Conservation (phyloP, 306 rosid genomes). For the Vachellia pachyceras region DNA sequence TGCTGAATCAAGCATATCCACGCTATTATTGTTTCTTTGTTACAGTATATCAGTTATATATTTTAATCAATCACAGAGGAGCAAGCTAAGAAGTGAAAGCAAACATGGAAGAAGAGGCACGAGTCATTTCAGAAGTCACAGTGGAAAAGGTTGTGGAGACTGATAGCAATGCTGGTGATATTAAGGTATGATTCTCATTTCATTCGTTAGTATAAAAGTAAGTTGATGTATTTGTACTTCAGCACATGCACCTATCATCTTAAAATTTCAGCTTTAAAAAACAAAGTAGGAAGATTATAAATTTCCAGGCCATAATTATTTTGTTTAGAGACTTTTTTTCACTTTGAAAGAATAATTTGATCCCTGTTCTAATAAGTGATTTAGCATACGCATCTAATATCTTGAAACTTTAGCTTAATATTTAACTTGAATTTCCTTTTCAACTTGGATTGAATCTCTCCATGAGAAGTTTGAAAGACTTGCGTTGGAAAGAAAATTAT, state of each 20-base stretch:
- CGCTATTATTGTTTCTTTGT: background rate
- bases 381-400: constrained; percentile 14
- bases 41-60: background rate
- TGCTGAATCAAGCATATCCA: constrained; percentile 5
- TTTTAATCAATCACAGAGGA: constrained; percentile 32
- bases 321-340: constrained; percentile 21
- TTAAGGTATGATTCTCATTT: constrained; percentile 57
- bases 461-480: background rate
- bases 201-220: constrained; percentile 10
- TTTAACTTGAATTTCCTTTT: background rate
- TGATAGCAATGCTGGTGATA: constrained; percentile 42
- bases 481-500: background rate
- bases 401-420: constrained; percentile 3
- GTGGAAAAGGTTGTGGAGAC: constrained; percentile 55
- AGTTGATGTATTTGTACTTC: constrained; percentile 2
- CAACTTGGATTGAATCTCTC: background rate
- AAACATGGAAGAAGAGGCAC: constrained; percentile 71
- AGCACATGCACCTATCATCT: constrained; percentile 10
- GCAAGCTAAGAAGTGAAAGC: constrained; percentile 27
- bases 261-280: background rate
- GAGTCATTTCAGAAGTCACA: constrained; percentile 55
- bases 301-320: constrained; percentile 2
- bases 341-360: constrained; percentile 15
- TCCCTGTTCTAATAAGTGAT: background rate
- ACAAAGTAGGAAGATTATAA: constrained; percentile 18